Evolutionary conservation across 1,284 basidiomycete genomes (phyloP), one percentile per base, ranked within the genome.

Genomic region (Leccinum griseonigrum): DNA sequence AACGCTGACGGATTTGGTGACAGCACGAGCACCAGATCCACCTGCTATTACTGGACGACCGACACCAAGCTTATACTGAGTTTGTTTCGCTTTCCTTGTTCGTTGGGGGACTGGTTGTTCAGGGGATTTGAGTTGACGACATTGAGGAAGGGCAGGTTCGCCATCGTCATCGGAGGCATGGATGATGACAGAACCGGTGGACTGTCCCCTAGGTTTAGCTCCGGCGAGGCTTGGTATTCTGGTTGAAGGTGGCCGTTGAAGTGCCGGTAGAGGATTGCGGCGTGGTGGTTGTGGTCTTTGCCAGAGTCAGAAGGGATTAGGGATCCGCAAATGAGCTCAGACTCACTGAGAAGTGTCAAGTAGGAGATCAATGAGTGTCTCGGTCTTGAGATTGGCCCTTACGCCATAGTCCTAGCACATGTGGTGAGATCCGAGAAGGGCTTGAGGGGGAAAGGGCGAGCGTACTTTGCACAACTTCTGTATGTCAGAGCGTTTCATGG

Each of bases 361-460:
- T 14, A 91, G 77, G n/a, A 89, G 77, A 68, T 91, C 86, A 68
- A 92, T 90, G 64, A 92, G 77, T 53, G 84, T 84, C 67, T 90
- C 88, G 28, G 88, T 84, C 77, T 90, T 92, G 71, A 91, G 82
- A 74, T 91, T 91, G 56, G 90, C 89, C 73, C 83, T 87, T 63
- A 92, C 83, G 61, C 89, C 89, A 71, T 87, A 85, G 66, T 90
- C 87, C 89, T 91, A 58, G 63, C 55, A 56, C 60, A 67, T 56
- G 70, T 68, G 64, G 66, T 74, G 66, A 69, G 62, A 65, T 65
- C 60, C 8, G 59, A 13, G 46, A 43, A 32, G 40, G 16, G 52
- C 66, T 67, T 61, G 68, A 64, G 60, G 51, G 60, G 10, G 32
- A 13, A 22, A 51, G 26, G 38, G 16, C 0, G 54, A 67, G 70